Percentiles rank a stretch among this genome's conserved stretches.
Conservation (phyloP, 305 asterid species). For the Fraxinus velutina region DNA sequence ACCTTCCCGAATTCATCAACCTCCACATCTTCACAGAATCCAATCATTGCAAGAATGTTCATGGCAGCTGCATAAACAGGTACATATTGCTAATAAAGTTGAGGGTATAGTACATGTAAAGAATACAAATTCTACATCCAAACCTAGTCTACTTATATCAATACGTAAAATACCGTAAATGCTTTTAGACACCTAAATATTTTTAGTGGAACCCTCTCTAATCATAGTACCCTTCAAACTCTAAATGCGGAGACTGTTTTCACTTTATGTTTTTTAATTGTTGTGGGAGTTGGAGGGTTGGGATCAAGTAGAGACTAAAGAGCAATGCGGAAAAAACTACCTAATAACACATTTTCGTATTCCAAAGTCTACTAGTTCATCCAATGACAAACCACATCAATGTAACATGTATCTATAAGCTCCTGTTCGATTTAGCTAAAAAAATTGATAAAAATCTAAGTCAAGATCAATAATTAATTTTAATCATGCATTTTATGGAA, state of each 20-base stretch:
- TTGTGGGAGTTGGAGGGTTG: not conserved
- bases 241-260: not conserved
- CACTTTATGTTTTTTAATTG: not conserved
- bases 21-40: conserved; percentile 58
- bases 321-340: not conserved
- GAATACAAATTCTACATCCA: not conserved
- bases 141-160: not conserved
- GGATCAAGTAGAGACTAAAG: not conserved
- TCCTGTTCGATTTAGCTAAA: not conserved
- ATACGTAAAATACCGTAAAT: not conserved
- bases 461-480: not conserved
- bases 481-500: not conserved
- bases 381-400: not conserved
- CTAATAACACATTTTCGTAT: not conserved
- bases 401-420: not conserved
- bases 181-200: not conserved
- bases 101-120: not conserved
- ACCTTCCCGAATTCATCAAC: conserved; percentile 45
- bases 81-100: not conserved
- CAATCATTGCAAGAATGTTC: conserved; percentile 57
- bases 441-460: not conserved
- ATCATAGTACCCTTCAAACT: not conserved
- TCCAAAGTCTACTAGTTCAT: not conserved
- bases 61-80: conserved; percentile 60
- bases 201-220: not conserved